Percentiles rank a stretch among this genome's conserved stretches.
Evolutionary conservation across 2,329 filamentous ascomycete species (phyloP).

Genomic region (Raffaelea ambrosiae): DNA sequence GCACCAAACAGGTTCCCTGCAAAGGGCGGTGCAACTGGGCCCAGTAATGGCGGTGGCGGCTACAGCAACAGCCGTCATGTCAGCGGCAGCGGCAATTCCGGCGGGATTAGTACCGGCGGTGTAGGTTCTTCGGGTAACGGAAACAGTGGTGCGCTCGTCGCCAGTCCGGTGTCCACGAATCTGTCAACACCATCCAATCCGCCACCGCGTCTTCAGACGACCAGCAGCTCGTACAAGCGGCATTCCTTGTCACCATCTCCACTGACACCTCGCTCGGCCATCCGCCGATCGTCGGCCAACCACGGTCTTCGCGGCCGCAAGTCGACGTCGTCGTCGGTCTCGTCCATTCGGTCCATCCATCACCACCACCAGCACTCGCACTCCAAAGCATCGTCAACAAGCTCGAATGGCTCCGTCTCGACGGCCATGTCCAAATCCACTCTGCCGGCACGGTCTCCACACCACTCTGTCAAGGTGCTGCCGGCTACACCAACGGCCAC

Average conservation of each 20-base stretch:
- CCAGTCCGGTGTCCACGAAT: conserved; percentile 19
- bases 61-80: background rate
- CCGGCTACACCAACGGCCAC: conserved; percentile 73
- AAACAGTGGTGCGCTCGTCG: conserved; percentile 8
- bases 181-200: conserved; percentile 19
- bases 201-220: conserved; percentile 5
- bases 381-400: conserved; percentile 90
- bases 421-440: conserved; percentile 60
- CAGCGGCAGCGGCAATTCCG: background rate
- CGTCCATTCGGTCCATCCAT: conserved; percentile 84
- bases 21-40: background rate
- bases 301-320: conserved; percentile 83
- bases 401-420: conserved; percentile 67
- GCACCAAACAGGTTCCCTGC: conserved; percentile 1
- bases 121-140: conserved; percentile 24
- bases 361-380: conserved; percentile 80
- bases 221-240: conserved; percentile 43
- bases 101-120: conserved; percentile 19
- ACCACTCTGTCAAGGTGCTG: conserved; percentile 89
- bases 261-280: conserved; percentile 77
- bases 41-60: background rate
- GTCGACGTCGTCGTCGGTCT: conserved; percentile 91
- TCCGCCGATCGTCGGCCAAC: conserved; percentile 73
- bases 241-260: conserved; percentile 82
- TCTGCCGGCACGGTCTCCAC: conserved; percentile 62